Conservation (phyloP, 2,329 filamentous ascomycete genomes). For the Calonectria crousiana region DNA sequence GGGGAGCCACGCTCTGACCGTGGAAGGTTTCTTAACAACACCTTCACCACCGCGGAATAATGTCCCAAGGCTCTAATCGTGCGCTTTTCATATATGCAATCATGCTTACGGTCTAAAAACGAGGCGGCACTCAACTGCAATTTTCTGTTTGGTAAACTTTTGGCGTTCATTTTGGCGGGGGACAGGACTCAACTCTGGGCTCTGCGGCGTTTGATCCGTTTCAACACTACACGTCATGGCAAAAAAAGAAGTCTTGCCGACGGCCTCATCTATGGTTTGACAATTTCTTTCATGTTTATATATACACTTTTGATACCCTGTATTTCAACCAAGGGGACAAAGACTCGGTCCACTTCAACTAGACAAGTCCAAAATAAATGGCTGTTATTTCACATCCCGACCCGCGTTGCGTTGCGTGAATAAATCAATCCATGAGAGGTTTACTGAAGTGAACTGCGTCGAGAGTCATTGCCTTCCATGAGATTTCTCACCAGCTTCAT, state of each 20-base stretch:
- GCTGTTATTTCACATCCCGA: not conserved
- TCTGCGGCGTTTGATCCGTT: conserved; percentile 40
- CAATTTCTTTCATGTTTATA: conserved; percentile 31
- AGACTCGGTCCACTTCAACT: conserved; percentile 47
- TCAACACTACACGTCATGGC: conserved; percentile 43
- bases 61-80: not conserved
- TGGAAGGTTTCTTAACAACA: conserved; percentile 40
- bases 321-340: conserved; percentile 48
- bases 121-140: conserved; percentile 50
- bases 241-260: conserved; percentile 13
- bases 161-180: conserved; percentile 36
- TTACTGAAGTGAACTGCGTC: conserved; percentile 31
- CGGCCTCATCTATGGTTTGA: not conserved
- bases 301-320: conserved; percentile 50
- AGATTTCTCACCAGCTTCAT: conserved; percentile 79
- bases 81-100: conserved; percentile 15
- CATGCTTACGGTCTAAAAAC: conserved; percentile 28
- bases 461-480: conserved; percentile 47
- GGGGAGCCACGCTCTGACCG: not conserved
- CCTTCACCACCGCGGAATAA: not conserved
- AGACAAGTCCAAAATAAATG: conserved; percentile 39
- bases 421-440: not conserved
- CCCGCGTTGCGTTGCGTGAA: not conserved
- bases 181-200: conserved; percentile 51
- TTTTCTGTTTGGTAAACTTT: conserved; percentile 13